A percentile compares a stretch with the other conserved stretches of the same genome.
phyloP scores from a whole-genome alignment of 2,329 filamentous ascomycete species.

The Ophiostoma himal-ulmi region DNA sequence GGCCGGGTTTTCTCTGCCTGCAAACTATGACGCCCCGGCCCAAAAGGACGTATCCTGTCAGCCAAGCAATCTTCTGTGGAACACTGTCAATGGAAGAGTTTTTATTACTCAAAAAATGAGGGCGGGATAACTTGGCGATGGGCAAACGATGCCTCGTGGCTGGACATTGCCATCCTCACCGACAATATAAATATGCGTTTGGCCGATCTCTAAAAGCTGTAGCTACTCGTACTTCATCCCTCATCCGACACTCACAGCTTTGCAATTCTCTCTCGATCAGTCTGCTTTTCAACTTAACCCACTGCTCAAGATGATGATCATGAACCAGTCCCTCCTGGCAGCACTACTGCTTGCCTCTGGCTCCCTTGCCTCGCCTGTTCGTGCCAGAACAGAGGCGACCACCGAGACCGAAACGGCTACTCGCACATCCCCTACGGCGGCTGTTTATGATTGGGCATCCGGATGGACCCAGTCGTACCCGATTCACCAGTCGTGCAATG shows the following conservation, averaged over 20 bases:
- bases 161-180: not conserved
- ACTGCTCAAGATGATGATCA: not conserved
- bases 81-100: not conserved
- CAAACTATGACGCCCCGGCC: not conserved
- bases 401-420: conserved; percentile 3
- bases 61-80: not conserved
- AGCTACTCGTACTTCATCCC: not conserved
- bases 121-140: not conserved
- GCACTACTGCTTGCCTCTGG: not conserved
- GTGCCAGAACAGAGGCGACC: not conserved
- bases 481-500: not conserved
- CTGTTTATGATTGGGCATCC: not conserved
- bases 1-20: not conserved
- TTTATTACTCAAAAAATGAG: conserved; percentile 1
- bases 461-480: not conserved
- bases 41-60: not conserved
- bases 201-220: not conserved
- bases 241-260: not conserved
- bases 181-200: not conserved
- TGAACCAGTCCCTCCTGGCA: conserved; percentile 2
- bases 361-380: not conserved
- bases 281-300: not conserved
- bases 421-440: not conserved
- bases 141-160: not conserved
- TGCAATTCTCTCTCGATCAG: not conserved